Conservation (phyloP, 2,329 filamentous ascomycete species). For the Cryphonectria nitschkei region DNA sequence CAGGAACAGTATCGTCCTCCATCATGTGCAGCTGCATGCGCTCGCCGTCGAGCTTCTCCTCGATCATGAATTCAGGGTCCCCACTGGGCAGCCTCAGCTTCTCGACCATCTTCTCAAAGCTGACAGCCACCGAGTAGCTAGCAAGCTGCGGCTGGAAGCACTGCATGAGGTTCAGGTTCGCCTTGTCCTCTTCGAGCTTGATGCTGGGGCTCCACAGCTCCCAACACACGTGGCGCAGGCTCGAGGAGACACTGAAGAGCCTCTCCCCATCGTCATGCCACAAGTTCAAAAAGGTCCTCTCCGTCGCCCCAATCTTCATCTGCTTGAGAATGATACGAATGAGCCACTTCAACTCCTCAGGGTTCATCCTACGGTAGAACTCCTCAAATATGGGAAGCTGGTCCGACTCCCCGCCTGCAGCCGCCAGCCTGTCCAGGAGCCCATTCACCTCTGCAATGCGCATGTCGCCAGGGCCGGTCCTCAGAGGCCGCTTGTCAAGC, state of each 20-base stretch:
- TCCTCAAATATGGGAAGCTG: constrained; percentile 79
- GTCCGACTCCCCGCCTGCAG: constrained; percentile 77
- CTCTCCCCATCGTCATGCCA: constrained; percentile 80
- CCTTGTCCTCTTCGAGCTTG: constrained; percentile 74
- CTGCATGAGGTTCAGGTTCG: constrained; percentile 81
- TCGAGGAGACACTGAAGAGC: constrained; percentile 89
- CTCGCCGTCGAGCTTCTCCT: constrained; percentile 97
- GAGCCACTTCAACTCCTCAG: constrained; percentile 91
- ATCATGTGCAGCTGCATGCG: constrained; percentile 96
- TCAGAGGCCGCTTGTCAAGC: constrained; percentile 80
- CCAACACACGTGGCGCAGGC: constrained; percentile 90
- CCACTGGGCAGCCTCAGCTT: constrained; percentile 68
- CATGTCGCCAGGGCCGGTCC: constrained; percentile 74
- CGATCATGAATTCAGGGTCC: constrained; percentile 87
- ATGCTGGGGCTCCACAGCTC: constrained; percentile 77
- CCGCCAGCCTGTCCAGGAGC: constrained; percentile 76
- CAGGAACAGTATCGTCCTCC: constrained; percentile 67
- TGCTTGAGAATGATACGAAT: constrained; percentile 89
- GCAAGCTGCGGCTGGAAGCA: constrained; percentile 97
- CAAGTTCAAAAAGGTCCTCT: constrained; percentile 82
- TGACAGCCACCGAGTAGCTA: constrained; percentile 79
- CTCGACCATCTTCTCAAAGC: constrained; percentile 77
- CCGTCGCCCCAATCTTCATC: constrained; percentile 75
- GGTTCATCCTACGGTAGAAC: constrained; percentile 90
- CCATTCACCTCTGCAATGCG: constrained; percentile 89